Base-by-base conservation (phyloP, 805 yeast species). In the Cyberlindnera euphorbiiphila region DNA sequence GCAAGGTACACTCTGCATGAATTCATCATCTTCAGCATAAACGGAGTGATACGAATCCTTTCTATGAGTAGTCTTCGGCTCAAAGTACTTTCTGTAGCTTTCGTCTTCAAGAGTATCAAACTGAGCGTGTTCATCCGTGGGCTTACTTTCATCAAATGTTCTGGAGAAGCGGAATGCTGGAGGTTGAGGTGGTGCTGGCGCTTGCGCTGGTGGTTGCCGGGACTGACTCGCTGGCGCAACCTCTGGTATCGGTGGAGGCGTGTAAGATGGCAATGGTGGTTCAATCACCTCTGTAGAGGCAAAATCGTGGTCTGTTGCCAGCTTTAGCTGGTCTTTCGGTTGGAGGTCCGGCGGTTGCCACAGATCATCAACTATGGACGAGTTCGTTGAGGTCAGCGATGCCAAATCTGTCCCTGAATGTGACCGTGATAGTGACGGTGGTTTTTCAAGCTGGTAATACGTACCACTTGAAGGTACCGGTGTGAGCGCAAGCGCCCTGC, bases 1-100 rank as follows among this genome's bases (percentile, higher is more conserved):
- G 11, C 59, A 56, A 9, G 87, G 86, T 49, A 83, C 85, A 32
- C 45, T 23, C 25, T 12, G 15, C 7, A 25, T 44, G 5, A 47
- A 46, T 6, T 54, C 64, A 6, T 51, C 51, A 12, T 55, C 61
- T 35, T 49, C 50, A 49, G 64, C 65, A 42, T 65, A 63, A 5
- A 65, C 64, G 2, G 69, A 64, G 37, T 64, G 66, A 36, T 62
- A 61, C 2, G 70, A 65, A 34, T 61, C 66, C 38, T 65, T 65
- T 36, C 70, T 53, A 32, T 58, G 50, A 21, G 45, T 28, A 2
- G 41, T 29, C 9, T 33, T 41, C 3, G 42, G 39, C 13, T 29
- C 29, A 16, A 45, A 40, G 14, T 31, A 33, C 26, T 21, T 24
- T 20, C 24, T 37, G 25, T 29, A 36, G 3, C 38, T 32, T 3